A percentile compares a stretch with the other conserved stretches of the same genome.
phyloP scores from a whole-genome alignment of 2,329 filamentous ascomycete genomes.

The Pseudogymnoascus sp. region DNA sequence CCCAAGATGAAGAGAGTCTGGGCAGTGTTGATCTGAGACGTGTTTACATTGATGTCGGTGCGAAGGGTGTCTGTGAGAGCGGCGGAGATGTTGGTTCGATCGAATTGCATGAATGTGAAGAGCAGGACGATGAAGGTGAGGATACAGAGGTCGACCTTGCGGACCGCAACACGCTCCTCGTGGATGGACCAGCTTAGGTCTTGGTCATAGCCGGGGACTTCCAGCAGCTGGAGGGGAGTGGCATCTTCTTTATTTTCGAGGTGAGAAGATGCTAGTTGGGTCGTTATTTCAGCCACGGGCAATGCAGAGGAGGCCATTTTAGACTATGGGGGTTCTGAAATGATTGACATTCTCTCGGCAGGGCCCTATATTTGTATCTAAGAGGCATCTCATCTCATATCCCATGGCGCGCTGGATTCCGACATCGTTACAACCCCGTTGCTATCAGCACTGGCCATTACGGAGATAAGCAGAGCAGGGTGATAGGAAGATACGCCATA shows the following conservation, averaged over 20 bases:
- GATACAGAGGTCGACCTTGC: conserved; percentile 11
- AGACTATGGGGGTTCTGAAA: background rate
- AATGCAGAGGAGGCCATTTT: conserved; percentile 25
- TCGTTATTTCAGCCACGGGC: conserved; percentile 32
- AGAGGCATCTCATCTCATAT: background rate
- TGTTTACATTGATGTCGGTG: conserved; percentile 24
- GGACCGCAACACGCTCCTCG: conserved; percentile 1
- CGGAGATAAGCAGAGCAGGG: conserved; percentile 1
- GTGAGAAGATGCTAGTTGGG: conserved; percentile 17
- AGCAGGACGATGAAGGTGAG: conserved; percentile 12
- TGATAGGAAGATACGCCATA: background rate
- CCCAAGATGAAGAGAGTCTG: conserved; percentile 27
- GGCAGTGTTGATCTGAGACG: conserved; percentile 26
- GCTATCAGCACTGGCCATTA: background rate
- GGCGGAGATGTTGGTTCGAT: conserved; percentile 25
- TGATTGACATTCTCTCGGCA: background rate
- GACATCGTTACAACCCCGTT: background rate
- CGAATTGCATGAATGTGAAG: conserved; percentile 26
- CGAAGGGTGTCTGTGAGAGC: conserved; percentile 26
- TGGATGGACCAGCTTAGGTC: background rate
- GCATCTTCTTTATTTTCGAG: background rate
- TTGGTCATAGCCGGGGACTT: conserved; percentile 10
- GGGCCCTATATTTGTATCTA: conserved; percentile 1
- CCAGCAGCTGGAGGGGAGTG: background rate
- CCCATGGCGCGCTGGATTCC: background rate